phyloP scores from a whole-genome alignment of 148 eudicot genomes.

The Arctostaphylos glauca region DNA sequence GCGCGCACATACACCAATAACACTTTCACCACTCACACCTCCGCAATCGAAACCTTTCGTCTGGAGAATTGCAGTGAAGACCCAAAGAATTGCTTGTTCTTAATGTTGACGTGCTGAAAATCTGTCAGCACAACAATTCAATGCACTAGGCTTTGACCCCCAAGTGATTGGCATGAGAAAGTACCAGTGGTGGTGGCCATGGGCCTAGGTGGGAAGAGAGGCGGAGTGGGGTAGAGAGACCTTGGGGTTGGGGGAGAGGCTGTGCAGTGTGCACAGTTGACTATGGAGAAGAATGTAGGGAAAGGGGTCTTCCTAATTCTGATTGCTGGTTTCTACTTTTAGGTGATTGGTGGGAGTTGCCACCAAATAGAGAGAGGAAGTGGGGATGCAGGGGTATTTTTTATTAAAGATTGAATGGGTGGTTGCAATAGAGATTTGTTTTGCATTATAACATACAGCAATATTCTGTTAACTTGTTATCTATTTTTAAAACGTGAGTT shows the following conservation, averaged over 20 bases:
- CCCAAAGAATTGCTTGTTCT: neutral
- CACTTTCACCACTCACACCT: neutral
- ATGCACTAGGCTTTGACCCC: neutral
- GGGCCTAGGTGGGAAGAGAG: neutral
- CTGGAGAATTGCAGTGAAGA: neutral
- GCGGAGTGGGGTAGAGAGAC: neutral
- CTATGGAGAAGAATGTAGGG: neutral
- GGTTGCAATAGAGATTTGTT: neutral
- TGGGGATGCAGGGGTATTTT: neutral
- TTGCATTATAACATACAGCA: neutral
- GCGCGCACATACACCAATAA: neutral
- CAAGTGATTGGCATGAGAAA: neutral
- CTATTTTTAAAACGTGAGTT: neutral
- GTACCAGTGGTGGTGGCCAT: neutral
- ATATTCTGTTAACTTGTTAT: neutral
- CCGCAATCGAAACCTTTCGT: neutral
- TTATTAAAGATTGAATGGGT: neutral
- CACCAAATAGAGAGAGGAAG: neutral
- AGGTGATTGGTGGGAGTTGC: neutral
- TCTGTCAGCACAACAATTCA: neutral
- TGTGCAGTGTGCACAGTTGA: neutral
- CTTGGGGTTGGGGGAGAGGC: neutral
- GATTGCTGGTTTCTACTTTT: neutral
- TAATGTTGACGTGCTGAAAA: neutral
- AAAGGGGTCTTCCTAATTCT: neutral